A percentile compares a stretch with the other conserved stretches of the same genome.
Conservation (phyloP, 73 alveolate genomes). For the Urostyla sp. region DNA sequence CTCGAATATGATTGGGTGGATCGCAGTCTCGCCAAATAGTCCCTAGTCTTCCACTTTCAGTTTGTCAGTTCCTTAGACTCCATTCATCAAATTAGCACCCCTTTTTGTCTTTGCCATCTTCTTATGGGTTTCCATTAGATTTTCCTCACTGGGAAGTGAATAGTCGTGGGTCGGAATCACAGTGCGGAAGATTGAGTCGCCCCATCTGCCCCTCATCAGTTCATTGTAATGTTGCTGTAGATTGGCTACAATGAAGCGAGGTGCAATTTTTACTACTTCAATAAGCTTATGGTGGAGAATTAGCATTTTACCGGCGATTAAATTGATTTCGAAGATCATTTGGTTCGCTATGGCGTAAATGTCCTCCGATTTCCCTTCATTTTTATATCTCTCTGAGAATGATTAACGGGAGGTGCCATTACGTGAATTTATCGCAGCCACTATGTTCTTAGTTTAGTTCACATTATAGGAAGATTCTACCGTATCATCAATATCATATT, state of each 20-base stretch:
- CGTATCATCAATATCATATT: conserved; percentile 40
- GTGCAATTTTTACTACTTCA: conserved; percentile 44
- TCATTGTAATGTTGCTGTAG: conserved; percentile 35
- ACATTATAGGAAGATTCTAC: conserved; percentile 49
- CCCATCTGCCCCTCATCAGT: conserved; percentile 78
- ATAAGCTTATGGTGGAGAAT: conserved; percentile 44
- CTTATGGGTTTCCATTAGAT: conserved; percentile 65
- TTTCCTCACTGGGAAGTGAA: conserved; percentile 63
- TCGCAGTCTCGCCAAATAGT: conserved; percentile 45
- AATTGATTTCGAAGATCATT: conserved; percentile 44
- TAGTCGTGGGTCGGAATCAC: conserved; percentile 68
- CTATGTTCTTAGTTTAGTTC: background rate
- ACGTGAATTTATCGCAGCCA: too few relatives aligned
- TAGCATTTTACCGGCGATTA: conserved; percentile 50
- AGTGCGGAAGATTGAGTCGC: conserved; percentile 71
- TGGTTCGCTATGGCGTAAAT: conserved; percentile 39
- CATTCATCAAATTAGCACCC: conserved; percentile 29
- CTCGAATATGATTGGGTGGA: conserved; percentile 80
- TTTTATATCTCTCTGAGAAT: conserved; percentile 40
- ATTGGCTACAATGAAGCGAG: conserved; percentile 53
- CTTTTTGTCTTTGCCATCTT: conserved; percentile 63
- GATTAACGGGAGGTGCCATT: too few relatives aligned
- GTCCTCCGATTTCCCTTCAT: conserved; percentile 20
- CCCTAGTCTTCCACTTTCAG: conserved; percentile 19
- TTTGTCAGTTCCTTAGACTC: conserved; percentile 12